Conservation (phyloP, 2,329 filamentous ascomycete genomes). For the Phyllachora maydis region DNA sequence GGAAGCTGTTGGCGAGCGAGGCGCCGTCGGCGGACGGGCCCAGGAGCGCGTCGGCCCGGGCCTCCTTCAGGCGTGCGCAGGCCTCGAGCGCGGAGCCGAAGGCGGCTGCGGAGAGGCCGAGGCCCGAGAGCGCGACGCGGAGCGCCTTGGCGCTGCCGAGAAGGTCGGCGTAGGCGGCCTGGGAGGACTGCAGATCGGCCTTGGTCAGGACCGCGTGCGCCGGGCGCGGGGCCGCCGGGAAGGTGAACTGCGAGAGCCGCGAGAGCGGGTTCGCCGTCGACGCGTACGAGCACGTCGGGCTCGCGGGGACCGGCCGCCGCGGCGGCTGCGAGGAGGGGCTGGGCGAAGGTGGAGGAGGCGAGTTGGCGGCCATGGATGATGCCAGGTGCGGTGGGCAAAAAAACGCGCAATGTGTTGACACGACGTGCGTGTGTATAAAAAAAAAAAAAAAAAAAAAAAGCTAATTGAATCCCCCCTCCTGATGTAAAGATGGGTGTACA, state of each 20-base stretch:
- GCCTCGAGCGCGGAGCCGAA: conserved; percentile 45
- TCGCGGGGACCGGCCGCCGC: too few relatives aligned
- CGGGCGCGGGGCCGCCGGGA: conserved; percentile 37
- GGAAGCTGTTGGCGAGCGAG: conserved; percentile 24
- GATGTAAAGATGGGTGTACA: too few relatives aligned
- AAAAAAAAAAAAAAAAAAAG: too few relatives aligned
- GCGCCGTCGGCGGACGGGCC: conserved; percentile 12
- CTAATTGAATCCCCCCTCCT: too few relatives aligned
- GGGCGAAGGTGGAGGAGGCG: conserved; percentile 24
- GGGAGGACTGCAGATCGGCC: conserved; percentile 39
- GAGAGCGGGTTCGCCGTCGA: conserved; percentile 40
- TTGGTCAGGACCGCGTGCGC: conserved; percentile 38
- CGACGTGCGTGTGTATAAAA: too few relatives aligned
- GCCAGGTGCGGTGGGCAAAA: too few relatives aligned
- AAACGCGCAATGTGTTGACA: too few relatives aligned
- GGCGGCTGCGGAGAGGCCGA: conserved; percentile 38
- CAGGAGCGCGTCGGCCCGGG: conserved; percentile 37
- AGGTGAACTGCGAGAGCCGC: conserved; percentile 34
- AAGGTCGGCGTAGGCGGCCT: conserved; percentile 40
- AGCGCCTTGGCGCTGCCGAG: conserved; percentile 41
- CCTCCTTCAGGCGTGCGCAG: conserved; percentile 48
- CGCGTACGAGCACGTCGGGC: conserved; percentile 41
- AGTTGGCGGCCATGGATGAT: conserved; percentile 11
- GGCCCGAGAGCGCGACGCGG: conserved; percentile 35
- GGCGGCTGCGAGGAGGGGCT: conserved; percentile 35